Percentiles rank a stretch among this genome's conserved stretches.
Conservation (phyloP, 768 basidiomycete genomes). For the Astraeus odoratus region DNA sequence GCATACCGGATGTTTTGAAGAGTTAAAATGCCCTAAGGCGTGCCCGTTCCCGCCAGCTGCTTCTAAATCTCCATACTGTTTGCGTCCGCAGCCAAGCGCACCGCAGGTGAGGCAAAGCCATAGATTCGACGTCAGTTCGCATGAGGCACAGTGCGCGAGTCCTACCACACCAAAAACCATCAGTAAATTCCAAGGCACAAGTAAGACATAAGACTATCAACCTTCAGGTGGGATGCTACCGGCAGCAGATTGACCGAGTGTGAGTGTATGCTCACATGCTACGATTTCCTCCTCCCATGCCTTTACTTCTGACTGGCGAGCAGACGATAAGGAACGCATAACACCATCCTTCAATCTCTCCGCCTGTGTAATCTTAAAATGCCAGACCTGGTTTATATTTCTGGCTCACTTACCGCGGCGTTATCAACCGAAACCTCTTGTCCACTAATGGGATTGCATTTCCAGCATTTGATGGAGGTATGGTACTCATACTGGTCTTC, state of each 20-base stretch:
- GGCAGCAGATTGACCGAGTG: slow-evolving; percentile 39
- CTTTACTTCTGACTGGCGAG: slow-evolving; percentile 90
- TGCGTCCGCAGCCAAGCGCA: slow-evolving; percentile 79
- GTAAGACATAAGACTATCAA: background rate
- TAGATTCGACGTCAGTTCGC: slow-evolving; percentile 84
- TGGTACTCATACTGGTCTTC: slow-evolving; percentile 78
- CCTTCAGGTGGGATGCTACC: slow-evolving; percentile 23
- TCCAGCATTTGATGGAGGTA: slow-evolving; percentile 70
- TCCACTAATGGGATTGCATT: slow-evolving; percentile 50
- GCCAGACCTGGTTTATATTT: background rate
- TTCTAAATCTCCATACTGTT: slow-evolving; percentile 83
- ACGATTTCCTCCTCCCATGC: slow-evolving; percentile 96
- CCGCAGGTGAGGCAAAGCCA: slow-evolving; percentile 97
- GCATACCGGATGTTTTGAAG: slow-evolving; percentile 68
- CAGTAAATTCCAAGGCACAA: background rate
- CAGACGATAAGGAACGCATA: slow-evolving; percentile 79
- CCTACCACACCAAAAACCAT: slow-evolving; percentile 33
- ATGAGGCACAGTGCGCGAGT: slow-evolving; percentile 73
- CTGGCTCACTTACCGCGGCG: slow-evolving; percentile 25
- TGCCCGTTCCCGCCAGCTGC: slow-evolving; percentile 84
- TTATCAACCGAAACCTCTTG: slow-evolving; percentile 34
- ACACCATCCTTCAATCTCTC: slow-evolving; percentile 55
- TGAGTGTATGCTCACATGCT: slow-evolving; percentile 75
- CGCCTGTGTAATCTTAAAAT: slow-evolving; percentile 30
- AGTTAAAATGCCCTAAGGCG: slow-evolving; percentile 69